Evolutionary conservation across 192 early-diverging fungal species (phyloP).

Genomic region (Bifiguratus adelaidae): DNA sequence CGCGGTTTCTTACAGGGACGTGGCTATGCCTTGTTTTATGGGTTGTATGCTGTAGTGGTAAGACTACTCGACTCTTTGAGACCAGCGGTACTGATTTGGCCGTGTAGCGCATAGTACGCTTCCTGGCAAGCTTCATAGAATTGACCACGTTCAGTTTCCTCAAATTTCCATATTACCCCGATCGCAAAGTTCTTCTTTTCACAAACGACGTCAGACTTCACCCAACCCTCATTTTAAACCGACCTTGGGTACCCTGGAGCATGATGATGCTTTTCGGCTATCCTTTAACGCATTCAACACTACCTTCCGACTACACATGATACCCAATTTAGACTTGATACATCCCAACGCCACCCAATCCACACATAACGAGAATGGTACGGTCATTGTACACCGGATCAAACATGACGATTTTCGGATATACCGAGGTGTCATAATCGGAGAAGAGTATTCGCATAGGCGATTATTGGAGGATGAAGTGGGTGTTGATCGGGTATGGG

Average conservation of each 20-base stretch:
- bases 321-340: slow-evolving; percentile 58
- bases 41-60: no score
- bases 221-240: no score
- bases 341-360: slow-evolving; percentile 45
- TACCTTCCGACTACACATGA: slow-evolving; percentile 51
- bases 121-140: no score
- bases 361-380: slow-evolving; percentile 4
- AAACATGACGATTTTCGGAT: slow-evolving; percentile 34
- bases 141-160: no score
- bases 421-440: slow-evolving; percentile 40
- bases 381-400: slow-evolving; percentile 6
- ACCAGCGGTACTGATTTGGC: no score
- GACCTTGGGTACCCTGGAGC: slow-evolving; percentile 3
- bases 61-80: no score
- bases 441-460: slow-evolving; percentile 4
- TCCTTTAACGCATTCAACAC: slow-evolving; percentile 49
- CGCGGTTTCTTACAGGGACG: no score
- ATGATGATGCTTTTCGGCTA: slow-evolving; percentile 43
- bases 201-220: no score
- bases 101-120: no score
- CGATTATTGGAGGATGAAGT: slow-evolving; percentile 12
- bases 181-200: no score
- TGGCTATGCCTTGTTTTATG: no score
- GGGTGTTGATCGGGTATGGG: slow-evolving; percentile 8
- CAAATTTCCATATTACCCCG: no score